A percentile compares a stretch with the other conserved stretches of the same genome.
phyloP scores from a whole-genome alignment of 176 grass and related monocot genomes.

The Triticum monococcum region DNA sequence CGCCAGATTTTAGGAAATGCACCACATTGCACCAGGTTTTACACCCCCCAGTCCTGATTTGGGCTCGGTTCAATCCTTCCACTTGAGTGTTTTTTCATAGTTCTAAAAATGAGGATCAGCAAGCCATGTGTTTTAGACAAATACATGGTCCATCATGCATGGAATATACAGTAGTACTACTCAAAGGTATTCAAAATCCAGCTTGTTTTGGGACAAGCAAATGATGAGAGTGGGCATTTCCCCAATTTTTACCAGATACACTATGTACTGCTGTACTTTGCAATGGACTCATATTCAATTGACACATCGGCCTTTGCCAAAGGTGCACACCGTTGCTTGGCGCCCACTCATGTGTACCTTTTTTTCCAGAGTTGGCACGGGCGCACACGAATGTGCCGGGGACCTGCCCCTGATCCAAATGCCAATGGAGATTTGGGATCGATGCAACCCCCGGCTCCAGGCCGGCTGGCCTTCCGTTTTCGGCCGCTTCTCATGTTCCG shows the following conservation, averaged over 20 bases:
- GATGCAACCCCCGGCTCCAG: constrained; percentile 24
- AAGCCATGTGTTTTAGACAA: not conserved
- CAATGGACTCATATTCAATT: constrained; percentile 9
- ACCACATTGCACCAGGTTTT: not conserved
- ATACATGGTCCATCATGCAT: not conserved
- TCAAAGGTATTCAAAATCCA: too few relatives aligned
- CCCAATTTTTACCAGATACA: not conserved
- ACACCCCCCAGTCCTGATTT: not conserved
- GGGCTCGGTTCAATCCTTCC: not conserved
- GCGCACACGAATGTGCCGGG: constrained; percentile 50
- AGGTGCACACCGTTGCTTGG: constrained; percentile 70
- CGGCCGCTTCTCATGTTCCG: constrained; percentile 30
- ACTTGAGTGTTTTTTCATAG: not conserved
- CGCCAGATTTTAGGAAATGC: not conserved
- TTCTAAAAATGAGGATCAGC: not conserved
- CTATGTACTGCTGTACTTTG: not conserved
- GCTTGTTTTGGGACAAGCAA: not conserved
- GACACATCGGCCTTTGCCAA: constrained; percentile 77
- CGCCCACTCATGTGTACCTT: constrained; percentile 44
- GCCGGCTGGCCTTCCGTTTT: constrained; percentile 50
- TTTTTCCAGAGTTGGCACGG: constrained; percentile 37
- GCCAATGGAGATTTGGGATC: constrained; percentile 34
- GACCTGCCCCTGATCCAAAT: constrained; percentile 42
- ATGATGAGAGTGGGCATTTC: not conserved
- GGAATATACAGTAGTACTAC: not conserved